Base-by-base conservation (phyloP, 2,329 filamentous ascomycete genomes). In the Graphilbum fragrans region DNA sequence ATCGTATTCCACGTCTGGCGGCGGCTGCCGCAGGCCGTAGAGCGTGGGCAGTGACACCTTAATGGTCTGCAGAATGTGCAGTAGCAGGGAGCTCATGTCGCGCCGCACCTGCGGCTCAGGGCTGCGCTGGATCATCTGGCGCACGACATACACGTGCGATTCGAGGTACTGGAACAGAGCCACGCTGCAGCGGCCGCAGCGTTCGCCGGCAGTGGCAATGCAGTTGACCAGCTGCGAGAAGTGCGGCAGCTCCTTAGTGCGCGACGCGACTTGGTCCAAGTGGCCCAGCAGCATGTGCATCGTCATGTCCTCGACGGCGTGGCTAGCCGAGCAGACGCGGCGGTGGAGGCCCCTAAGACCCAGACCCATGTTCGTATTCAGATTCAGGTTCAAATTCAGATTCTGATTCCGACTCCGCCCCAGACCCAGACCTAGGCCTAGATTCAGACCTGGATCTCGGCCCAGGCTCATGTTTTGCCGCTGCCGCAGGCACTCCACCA, bases 261-360 rank as follows among this genome's bases (percentile, higher is more conserved):
- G 74, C 36, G 81, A 75, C 12, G 84, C 72, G 34, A 93, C 69
- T 53, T 90, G 82, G 50, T 88, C 82, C 31, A 93, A 61, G 50
- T 90, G 83, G 39, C 72, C 67, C 3, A 84, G 55, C 1, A 72
- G 64, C 45, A 75, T 67, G 14, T 63, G 59, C 51, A 85, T 63
- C 3, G 73, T 72, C 36, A 64, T 48, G 17, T 64, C 63, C 50
- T 75, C 67, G 16, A 67, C 49, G 17, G 45, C 49, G 49, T 73
- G 68, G 16, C n/a, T 41, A 14, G 62, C 54, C 2, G 69, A 70
- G 52, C 73, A 77, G n/a, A 5, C 12, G 29, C 59, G 57, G 0
- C 63, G 62, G 9, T 58, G 55, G 2, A 37, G 19, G 38, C 66
- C 69, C 27, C 74, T 52, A 18, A 29, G 25, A 14, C n/a, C n/a